Evolutionary conservation across 2,329 filamentous ascomycete species (phyloP), one percentile per base, ranked within the genome.

Genomic region (Aspergillus alliaceus): DNA sequence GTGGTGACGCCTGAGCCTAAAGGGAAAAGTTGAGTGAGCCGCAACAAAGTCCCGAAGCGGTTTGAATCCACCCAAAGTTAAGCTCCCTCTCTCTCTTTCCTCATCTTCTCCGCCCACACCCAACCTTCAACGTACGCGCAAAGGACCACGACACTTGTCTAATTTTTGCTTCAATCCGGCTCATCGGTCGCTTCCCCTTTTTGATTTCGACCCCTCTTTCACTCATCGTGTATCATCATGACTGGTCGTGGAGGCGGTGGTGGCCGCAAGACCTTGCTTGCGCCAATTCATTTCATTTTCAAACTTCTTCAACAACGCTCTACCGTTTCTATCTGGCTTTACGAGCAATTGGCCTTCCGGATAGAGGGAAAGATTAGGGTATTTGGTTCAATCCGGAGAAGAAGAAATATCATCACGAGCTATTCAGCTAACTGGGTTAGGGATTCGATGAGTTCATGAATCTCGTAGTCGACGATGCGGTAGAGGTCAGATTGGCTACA

Each of bases 391-490:
- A 35, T 52, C n/a, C n/a, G n/a, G n/a, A 42, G 25, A 46, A 39
- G 29, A 25, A 20, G 7, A 29, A 48, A 48, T n/a, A n/a, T n/a
- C n/a, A 32, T 12, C 35, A 44, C 47, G 40, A 27, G 46, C n/a
- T 57, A 18, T 8, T 42, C 53, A 40, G 53, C 62, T 14, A 39
- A 27, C 18, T 56, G 25, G n/a, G 34, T 25, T 62, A 96, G 92
- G 93, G 95, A 14, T 99, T 99, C 66, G 95, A 99, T 74, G 95
- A 99, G 77, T 99, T 98, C 80, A 97, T 99, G 93, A 99, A 99
- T 79, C 82, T 99, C 50, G 95, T 98, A 37, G 85, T 96, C 64
- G 95, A 99, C 71, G 92, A 99, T 68, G 95, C 95, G 29, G 86
- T 97, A 56, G 93, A 98, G 78, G 92, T 99, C 44, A 90, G 88